Base-by-base conservation (phyloP, 2,329 filamentous ascomycete species). In the Sporothrix pallida region DNA sequence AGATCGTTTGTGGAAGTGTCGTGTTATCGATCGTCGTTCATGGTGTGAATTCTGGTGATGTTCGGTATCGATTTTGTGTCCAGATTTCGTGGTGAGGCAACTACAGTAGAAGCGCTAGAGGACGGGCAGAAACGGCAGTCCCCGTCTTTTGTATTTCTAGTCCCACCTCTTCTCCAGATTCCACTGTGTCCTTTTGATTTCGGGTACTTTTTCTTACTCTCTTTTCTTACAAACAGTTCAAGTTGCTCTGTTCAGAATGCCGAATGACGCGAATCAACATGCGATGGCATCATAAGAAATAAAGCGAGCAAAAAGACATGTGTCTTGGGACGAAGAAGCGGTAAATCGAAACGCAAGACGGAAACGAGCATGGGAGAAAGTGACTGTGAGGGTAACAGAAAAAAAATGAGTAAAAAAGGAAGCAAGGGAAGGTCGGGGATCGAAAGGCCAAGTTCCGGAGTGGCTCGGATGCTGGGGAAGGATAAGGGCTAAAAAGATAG, bases 201-300 rank as follows among this genome's bases (percentile, higher is more conserved):
- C 23, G 8, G 9, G 12, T 50, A 15, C 42, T 54, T 54, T 69
- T 69, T 72, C 37, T 72, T 72, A 7, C 42, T 60, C 65, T 68
- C 9, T 31, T 15, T 9, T 50, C 48, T n/a, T 42, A 52, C 17
- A 52, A 15, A 54, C 48, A 12, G 67, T 26, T 17, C 48, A 42
- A 8, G 9, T 23, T 54, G 48, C 67, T 54, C 10, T 17, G 17
- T 54, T 60, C 56, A 58, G 58, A 31, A 15, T 72, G 42, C 63
- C 70, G 68, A 12, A 75, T 75, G 74, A 74, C 74, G 74, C 67
- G 71, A 75, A 17, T 37, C 58, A 46, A 60, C 58, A 23, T 12
- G 44, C 65, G 52, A 75, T 74, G 72, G 74, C 74, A 75, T 75
- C 74, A 74, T 74, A 63, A 46, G 44, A 54, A 42, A 52, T 8